Evolutionary conservation across 2,329 filamentous ascomycete species (phyloP), one percentile per base, ranked within the genome.

Genomic region (Xylogone sp.): DNA sequence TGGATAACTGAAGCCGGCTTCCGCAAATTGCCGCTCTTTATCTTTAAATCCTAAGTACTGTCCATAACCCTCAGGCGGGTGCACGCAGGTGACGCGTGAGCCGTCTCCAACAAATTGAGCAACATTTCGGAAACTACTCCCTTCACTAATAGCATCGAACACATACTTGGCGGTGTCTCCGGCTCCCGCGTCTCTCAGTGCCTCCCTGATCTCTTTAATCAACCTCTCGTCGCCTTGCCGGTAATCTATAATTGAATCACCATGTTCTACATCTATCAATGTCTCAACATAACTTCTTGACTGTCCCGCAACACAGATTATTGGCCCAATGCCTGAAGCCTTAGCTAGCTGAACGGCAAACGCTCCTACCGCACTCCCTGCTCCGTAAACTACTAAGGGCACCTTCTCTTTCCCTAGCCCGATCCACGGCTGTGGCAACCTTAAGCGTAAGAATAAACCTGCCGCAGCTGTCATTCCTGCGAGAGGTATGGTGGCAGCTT

Each of bases 341-440:
- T 57, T 60, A 10, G 80, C 80, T 16, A 86, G 69, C 62, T 86
- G 79, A 43, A 85, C 66, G 0, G 75, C 76, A 59, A 79, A 86
- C 4, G 76, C 68, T 7, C 83, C 83, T 1, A 86, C 81, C 0
- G 82, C 74, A 0, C 75, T 75, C 54, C 44, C 7, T 53, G 64
- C 70, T 20, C 75, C 76, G 57, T 78, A 78, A 42, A 81, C 65
- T 7, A 81, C 65, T 2, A 76, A 58, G 0, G 74, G 75, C 2
- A 27, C n/a, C n/a, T n/a, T n/a, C n/a, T n/a, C n/a, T n/a, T n/a
- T n/a, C n/a, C n/a, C n/a, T n/a, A n/a, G n/a, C n/a, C n/a, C n/a
- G n/a, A n/a, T n/a, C n/a, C n/a, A n/a, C n/a, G n/a, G n/a, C n/a
- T n/a, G n/a, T n/a, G n/a, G n/a, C n/a, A n/a, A n/a, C n/a, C n/a